Evolutionary conservation across 495 filamentous ascomycete genomes (phyloP).

Genomic region (Choiromyces venosus): DNA sequence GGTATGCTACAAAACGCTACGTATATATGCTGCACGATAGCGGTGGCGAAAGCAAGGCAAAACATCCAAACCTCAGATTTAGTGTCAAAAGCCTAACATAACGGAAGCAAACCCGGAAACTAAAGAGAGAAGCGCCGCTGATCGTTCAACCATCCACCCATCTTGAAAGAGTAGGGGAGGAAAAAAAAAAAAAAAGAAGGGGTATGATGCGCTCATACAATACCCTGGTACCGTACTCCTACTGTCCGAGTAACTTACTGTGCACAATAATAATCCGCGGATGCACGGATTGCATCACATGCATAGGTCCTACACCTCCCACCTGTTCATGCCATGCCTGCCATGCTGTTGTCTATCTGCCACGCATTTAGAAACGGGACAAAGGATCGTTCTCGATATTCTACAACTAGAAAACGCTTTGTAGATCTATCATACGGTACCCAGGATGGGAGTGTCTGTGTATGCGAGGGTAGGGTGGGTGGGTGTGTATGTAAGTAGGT

Average conservation of each 20-base stretch:
- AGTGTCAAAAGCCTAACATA: background rate
- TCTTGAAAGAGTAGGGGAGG: too few relatives aligned
- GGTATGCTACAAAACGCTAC: background rate
- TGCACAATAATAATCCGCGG: background rate
- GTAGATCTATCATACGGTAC: background rate
- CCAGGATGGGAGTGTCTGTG: background rate
- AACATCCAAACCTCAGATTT: background rate
- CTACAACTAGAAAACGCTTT: background rate
- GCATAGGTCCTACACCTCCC: background rate
- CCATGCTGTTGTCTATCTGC: background rate
- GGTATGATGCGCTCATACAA: too few relatives aligned
- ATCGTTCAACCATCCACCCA: background rate
- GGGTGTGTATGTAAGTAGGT: too few relatives aligned
- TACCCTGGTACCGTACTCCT: background rate
- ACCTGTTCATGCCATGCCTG: background rate
- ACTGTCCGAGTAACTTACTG: too few relatives aligned
- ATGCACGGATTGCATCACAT: background rate
- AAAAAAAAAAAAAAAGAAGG: background rate
- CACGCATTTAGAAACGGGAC: background rate
- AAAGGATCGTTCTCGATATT: background rate
- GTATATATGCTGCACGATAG: too few relatives aligned
- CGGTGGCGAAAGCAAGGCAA: too few relatives aligned
- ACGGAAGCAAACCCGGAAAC: background rate
- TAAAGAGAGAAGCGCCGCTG: background rate
- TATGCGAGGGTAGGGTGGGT: background rate